These are phyloP conservation scores for Rhizopogon salebrosus DNA, from an alignment of 768 basidiomycete species.

Conservation along the genomic window DNA sequence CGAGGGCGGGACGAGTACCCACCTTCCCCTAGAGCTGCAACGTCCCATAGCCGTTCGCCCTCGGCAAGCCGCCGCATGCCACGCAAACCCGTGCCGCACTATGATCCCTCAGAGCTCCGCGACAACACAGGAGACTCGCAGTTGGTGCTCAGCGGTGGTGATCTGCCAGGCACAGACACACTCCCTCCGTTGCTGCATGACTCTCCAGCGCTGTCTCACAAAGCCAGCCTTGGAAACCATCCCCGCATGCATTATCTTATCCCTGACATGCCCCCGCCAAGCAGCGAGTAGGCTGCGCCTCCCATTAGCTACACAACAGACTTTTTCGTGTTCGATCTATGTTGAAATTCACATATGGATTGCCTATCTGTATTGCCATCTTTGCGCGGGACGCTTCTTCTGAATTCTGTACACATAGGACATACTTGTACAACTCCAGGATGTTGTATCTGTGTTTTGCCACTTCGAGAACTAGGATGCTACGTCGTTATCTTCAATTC, in stretches of 20 bases:
- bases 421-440: background rate
- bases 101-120: slow-evolving; percentile 29
- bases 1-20: slow-evolving; percentile 26
- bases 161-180: slow-evolving; percentile 18
- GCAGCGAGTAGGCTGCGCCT: slow-evolving; percentile 17
- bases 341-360: slow-evolving; percentile 1
- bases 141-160: slow-evolving; percentile 18
- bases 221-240: slow-evolving; percentile 41
- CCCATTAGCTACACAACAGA: background rate
- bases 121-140: slow-evolving; percentile 10
- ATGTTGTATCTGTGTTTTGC: background rate
- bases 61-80: slow-evolving; percentile 31
- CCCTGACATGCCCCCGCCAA: slow-evolving; percentile 47
- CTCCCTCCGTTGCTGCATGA: background rate
- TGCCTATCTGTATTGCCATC: background rate
- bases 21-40: slow-evolving; percentile 16
- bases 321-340: background rate
- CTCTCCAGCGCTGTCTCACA: slow-evolving; percentile 28
- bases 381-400: background rate
- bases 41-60: slow-evolving; percentile 23
- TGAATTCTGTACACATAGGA: background rate
- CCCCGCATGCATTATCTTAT: slow-evolving; percentile 53
- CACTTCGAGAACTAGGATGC: background rate
- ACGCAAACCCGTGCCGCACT: slow-evolving; percentile 56
- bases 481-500: slow-evolving; percentile 11